These are phyloP conservation scores for Gynostemma pentaphyllum DNA, from an alignment of 306 rosid genomes.

Conservation along the genomic window DNA sequence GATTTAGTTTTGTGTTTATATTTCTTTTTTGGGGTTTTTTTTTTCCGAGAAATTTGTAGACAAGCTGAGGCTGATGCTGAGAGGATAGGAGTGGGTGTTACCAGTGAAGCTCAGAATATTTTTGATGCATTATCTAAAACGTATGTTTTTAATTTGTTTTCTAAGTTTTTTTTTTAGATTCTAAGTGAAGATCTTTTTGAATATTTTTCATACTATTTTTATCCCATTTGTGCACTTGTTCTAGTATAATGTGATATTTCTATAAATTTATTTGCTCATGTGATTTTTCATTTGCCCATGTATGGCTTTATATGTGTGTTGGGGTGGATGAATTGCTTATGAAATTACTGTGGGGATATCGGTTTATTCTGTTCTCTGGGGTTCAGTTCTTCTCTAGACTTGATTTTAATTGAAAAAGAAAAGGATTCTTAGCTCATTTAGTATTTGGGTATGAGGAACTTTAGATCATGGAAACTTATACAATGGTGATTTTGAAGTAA, in stretches of 20 bases:
- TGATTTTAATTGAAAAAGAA: background rate
- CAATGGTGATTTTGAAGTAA: background rate
- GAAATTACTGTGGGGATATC: background rate
- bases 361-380: background rate
- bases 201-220: background rate
- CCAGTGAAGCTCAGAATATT: slow-evolving; percentile 76
- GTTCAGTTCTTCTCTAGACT: background rate
- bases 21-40: background rate
- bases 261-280: background rate
- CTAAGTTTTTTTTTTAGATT: background rate
- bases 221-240: background rate
- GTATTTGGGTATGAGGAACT: background rate
- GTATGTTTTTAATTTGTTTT: slow-evolving; percentile 32
- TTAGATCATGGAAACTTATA: background rate
- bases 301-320: background rate
- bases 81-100: slow-evolving; percentile 92
- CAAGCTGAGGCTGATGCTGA: slow-evolving; percentile 84
- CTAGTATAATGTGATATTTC: background rate
- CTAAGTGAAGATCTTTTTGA: background rate
- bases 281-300: background rate
- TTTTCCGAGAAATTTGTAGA: slow-evolving; percentile 23
- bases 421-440: too few relatives aligned
- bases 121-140: slow-evolving; percentile 90
- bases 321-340: background rate
- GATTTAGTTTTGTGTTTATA: background rate